Evolutionary conservation across 257 asterid genomes (phyloP).

Genomic region (Solanum paucissectum): DNA sequence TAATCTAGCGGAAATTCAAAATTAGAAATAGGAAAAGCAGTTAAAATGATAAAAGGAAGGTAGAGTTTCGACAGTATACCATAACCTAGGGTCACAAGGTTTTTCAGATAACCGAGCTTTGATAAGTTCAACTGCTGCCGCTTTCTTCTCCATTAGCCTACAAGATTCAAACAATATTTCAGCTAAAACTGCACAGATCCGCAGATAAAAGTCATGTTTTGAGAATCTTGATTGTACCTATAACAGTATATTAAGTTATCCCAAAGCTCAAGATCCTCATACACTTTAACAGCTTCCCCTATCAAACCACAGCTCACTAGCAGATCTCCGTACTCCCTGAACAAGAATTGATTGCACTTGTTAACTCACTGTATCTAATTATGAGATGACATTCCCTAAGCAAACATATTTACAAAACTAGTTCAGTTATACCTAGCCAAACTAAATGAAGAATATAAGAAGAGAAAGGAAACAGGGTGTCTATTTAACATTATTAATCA

Average conservation of each 20-base stretch:
- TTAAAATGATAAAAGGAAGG: background rate
- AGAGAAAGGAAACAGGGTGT: background rate
- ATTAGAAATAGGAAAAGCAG: background rate
- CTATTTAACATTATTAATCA: background rate
- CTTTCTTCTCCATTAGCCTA: conserved; percentile 65
- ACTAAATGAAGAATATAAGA: background rate
- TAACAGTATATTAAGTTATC: conserved; percentile 83
- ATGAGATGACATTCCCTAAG: background rate
- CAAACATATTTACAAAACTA: background rate
- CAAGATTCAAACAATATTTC: background rate
- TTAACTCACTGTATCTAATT: background rate
- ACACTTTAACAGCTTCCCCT: conserved; percentile 80
- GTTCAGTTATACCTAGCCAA: background rate
- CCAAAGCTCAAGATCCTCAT: conserved; percentile 96
- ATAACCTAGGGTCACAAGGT: conserved; percentile 71
- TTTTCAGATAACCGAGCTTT: conserved; percentile 44
- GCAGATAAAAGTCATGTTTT: background rate
- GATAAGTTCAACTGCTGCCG: conserved; percentile 89
- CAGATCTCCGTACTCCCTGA: conserved; percentile 83
- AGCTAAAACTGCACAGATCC: background rate
- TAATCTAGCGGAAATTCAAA: background rate
- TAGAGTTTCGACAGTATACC: conserved; percentile 19
- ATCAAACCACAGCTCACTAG: conserved; percentile 79
- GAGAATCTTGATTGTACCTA: conserved; percentile 13
- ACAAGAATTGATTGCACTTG: conserved; percentile 1